Conservation (phyloP, 176 grass and related monocot genomes). For the Pontederia paniculata region DNA sequence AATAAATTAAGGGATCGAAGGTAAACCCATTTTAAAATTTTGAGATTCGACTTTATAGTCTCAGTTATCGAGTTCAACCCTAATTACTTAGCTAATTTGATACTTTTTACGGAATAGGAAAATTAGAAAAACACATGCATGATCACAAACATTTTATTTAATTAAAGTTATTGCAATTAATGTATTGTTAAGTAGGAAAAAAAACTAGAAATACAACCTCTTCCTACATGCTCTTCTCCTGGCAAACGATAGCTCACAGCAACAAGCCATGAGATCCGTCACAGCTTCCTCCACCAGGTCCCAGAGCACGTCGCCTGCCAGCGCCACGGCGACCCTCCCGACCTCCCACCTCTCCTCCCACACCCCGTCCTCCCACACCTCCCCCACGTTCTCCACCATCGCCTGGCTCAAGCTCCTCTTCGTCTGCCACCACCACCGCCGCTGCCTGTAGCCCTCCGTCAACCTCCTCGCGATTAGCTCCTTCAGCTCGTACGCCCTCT, state of each 20-base stretch:
- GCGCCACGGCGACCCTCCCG: constrained; percentile 27
- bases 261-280: constrained; percentile 29
- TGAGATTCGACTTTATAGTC: too few species aligned
- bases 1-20: too few species aligned
- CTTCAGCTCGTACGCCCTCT: not conserved
- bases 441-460: constrained; percentile 11
- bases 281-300: constrained; percentile 52
- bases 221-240: constrained; percentile 39
- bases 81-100: too few species aligned
- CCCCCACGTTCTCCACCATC: constrained; percentile 34
- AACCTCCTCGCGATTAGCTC: not conserved
- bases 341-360: constrained; percentile 47
- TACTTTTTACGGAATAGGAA: too few species aligned
- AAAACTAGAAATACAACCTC: constrained; percentile 39
- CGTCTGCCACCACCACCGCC: constrained; percentile 23
- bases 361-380: constrained; percentile 36
- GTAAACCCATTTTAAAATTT: too few species aligned
- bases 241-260: not conserved
- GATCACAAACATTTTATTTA: too few species aligned
- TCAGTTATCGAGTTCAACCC: too few species aligned
- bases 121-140: too few species aligned
- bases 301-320: constrained; percentile 49
- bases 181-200: too few species aligned
- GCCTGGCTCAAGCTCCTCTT: constrained; percentile 23
- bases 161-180: too few species aligned